Percentiles rank a stretch among this genome's conserved stretches.
These are phyloP conservation scores for Candida pseudofarinosa DNA, from an alignment of 805 yeast genomes.

Conservation along the genomic window DNA sequence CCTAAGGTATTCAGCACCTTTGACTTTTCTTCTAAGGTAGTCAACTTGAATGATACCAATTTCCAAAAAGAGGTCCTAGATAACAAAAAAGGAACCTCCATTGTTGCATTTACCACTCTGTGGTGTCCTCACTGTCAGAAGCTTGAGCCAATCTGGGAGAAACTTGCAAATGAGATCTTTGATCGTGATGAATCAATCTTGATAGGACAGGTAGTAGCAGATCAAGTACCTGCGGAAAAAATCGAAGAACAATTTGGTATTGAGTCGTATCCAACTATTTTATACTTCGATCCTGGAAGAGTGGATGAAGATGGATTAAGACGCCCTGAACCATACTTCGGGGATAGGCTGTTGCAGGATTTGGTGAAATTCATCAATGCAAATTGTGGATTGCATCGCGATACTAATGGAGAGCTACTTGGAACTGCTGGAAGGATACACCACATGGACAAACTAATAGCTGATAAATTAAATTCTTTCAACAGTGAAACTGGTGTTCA, in stretches of 20 bases:
- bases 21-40: constrained; percentile 10
- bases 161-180: constrained; percentile 46
- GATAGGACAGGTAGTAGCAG: constrained; percentile 41
- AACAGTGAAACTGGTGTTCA: constrained; percentile 7
- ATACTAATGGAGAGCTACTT: constrained; percentile 28
- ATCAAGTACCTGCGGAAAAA: constrained; percentile 41
- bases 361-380: constrained; percentile 26
- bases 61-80: constrained; percentile 40
- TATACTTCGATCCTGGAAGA: constrained; percentile 37
- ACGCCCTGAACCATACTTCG: constrained; percentile 24
- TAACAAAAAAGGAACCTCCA: constrained; percentile 23
- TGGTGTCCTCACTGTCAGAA: constrained; percentile 60
- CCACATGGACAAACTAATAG: constrained; percentile 15
- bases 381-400: constrained; percentile 23
- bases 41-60: constrained; percentile 34
- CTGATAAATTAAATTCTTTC: constrained; percentile 1
- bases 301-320: constrained; percentile 18
- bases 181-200: constrained; percentile 37
- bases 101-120: constrained; percentile 56
- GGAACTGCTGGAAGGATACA: constrained; percentile 29
- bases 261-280: constrained; percentile 50
- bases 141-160: constrained; percentile 47
- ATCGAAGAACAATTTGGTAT: constrained; percentile 40
- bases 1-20: constrained; percentile 11
- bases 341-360: constrained; percentile 16